phyloP scores from a whole-genome alignment of 2,329 filamentous ascomycete genomes.

The Alternaria sp. region DNA sequence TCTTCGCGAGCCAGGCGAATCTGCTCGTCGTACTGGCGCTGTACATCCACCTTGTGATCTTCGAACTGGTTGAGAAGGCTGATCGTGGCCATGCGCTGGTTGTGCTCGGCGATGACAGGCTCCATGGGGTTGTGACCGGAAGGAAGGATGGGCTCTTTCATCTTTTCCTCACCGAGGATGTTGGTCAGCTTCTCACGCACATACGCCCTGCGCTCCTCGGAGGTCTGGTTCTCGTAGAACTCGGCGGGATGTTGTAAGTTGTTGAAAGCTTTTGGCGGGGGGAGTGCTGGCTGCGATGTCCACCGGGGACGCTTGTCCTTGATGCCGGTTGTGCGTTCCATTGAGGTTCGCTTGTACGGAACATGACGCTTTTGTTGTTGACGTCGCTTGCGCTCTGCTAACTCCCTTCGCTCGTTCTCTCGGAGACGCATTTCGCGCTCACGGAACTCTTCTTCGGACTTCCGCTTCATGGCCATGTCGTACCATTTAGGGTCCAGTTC shows the following conservation, averaged over 20 bases:
- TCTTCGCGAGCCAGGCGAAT: not conserved
- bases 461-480: not conserved
- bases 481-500: not conserved
- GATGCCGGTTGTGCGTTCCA: not conserved
- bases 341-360: not conserved
- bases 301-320: not conserved
- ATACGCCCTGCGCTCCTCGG: conserved; percentile 3
- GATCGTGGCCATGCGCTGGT: not conserved
- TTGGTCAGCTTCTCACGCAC: not conserved
- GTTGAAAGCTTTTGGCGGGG: not conserved
- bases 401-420: not conserved
- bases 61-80: not conserved
- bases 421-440: not conserved
- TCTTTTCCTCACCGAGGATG: conserved; percentile 7
- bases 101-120: conserved; percentile 3
- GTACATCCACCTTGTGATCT: not conserved
- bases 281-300: not conserved
- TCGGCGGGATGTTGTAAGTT: not conserved
- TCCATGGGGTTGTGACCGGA: conserved; percentile 13
- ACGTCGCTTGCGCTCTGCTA: not conserved
- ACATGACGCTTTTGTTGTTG: not conserved
- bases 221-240: conserved; percentile 3
- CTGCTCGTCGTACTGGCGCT: not conserved
- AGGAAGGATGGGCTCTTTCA: conserved; percentile 1
- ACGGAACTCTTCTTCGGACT: not conserved